These are phyloP conservation scores for Clarireedia hainanense DNA, from an alignment of 2,329 filamentous ascomycete genomes.

Conservation along the genomic window DNA sequence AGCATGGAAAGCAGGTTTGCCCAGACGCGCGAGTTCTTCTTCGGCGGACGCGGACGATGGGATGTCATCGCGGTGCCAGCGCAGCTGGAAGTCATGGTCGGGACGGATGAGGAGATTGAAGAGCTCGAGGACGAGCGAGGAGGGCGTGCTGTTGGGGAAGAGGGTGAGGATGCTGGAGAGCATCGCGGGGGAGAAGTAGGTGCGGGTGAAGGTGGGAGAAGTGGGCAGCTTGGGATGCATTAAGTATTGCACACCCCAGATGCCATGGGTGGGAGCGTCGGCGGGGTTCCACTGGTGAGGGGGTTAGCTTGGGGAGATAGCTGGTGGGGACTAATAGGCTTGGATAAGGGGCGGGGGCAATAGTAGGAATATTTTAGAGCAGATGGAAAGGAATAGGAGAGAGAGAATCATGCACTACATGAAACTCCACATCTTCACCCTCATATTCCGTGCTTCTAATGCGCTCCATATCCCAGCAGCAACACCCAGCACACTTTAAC, in stretches of 20 bases:
- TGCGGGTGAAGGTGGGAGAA: slow-evolving; percentile 51
- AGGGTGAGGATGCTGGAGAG: slow-evolving; percentile 57
- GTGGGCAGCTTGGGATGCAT: slow-evolving; percentile 64
- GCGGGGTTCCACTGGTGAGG: slow-evolving; percentile 46
- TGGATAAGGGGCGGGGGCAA: neutral
- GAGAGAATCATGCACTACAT: neutral
- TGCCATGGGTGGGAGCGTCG: slow-evolving; percentile 47
- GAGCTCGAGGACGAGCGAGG: slow-evolving; percentile 74
- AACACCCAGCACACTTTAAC: too few species aligned
- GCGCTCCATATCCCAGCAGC: too few species aligned
- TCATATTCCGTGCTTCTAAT: too few species aligned
- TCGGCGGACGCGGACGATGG: slow-evolving; percentile 54
- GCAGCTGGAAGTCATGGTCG: slow-evolving; percentile 60
- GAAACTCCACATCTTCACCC: neutral
- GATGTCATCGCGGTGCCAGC: slow-evolving; percentile 85
- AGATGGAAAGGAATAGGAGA: too few species aligned
- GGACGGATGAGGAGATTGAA: slow-evolving; percentile 81
- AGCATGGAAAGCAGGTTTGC: slow-evolving; percentile 59
- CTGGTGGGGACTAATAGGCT: neutral
- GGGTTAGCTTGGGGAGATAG: too few species aligned
- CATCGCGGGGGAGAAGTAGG: slow-evolving; percentile 65
- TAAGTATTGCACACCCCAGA: slow-evolving; percentile 86
- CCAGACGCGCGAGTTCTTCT: slow-evolving; percentile 58
- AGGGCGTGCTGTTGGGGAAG: slow-evolving; percentile 42
- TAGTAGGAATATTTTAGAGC: neutral